Conservation (phyloP, 2,329 filamentous ascomycete species). For the Fusarium sp. region DNA sequence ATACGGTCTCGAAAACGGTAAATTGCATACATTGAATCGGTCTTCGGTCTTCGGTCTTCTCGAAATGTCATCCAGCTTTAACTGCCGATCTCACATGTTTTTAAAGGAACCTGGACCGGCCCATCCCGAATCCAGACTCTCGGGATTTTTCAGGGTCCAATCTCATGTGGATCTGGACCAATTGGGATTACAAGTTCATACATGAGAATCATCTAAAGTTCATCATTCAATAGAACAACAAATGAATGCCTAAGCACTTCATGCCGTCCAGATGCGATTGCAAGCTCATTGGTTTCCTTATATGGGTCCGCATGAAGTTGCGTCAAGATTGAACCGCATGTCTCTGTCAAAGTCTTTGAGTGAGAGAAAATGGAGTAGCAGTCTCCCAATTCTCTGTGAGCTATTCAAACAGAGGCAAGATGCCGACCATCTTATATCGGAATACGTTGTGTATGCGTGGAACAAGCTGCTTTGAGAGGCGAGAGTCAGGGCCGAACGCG, state of each 20-base stretch:
- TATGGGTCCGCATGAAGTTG: accelerated
- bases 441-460: neutral
- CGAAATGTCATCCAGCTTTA: neutral
- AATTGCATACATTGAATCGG: neutral
- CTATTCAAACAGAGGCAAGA: neutral
- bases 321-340: neutral
- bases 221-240: accelerated
- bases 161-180: too few relatives aligned
- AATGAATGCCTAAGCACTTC: neutral
- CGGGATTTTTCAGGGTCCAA: neutral
- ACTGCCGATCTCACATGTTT: neutral
- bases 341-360: neutral
- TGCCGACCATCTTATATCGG: neutral
- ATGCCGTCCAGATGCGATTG: accelerated
- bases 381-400: neutral
- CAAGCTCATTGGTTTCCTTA: neutral
- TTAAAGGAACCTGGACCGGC: neutral
- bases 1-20: neutral
- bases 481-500: neutral
- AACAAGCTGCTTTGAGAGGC: neutral
- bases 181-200: neutral
- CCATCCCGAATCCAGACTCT: constrained; percentile 1
- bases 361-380: neutral
- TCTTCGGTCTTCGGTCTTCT: neutral
- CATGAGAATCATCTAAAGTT: neutral